Base-by-base conservation (phyloP, 176 grass and related monocot species). In the Raddia guianensis region DNA sequence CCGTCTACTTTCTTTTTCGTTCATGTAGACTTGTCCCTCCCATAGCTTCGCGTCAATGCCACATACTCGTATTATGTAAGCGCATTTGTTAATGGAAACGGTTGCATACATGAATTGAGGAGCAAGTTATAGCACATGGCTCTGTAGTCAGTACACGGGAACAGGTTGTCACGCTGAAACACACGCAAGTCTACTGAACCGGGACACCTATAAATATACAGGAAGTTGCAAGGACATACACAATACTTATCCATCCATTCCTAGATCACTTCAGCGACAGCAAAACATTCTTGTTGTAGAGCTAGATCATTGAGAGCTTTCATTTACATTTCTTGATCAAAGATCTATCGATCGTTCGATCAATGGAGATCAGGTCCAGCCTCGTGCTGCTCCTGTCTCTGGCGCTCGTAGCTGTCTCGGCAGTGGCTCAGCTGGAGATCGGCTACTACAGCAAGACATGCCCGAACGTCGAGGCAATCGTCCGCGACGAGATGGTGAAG, bases 401-500 rank as follows among this genome's bases (percentile, higher is more conserved):
- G 65, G 66, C 53, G 1, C 8, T 60, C 3, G 9, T 85, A 8
- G 42, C 76, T 13, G 58, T 87, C 51, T 85, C 73, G 6, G 63
- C 55, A 15, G 71, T 9, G 19, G 86, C 83, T n/a, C 72, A 97
- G 18, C 75, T 97, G 14, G 47, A 81, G 60, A n/a, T 73, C 9
- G 86, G 85, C 5, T 97, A 79, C 81, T 97, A 93, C 67, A 69
- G 77, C 77, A 80, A 97, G 72, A 87, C 88, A 50, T 97, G 93
- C 86, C 88, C 93, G 0, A 57, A 87, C 49, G 86, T 61, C 7
- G 88, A 93, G 85, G 80, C 67, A 0, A 93, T 97, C 2, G 88
- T 97, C 48, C 83, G 73, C 0, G 15, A 82, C 35, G 93, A 97
- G 73, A 97, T 91, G 91, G 87, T 47, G 45, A 67, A 82, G 56